Base-by-base conservation (phyloP, 2,329 filamentous ascomycete genomes). In the Trichophaea hybrida region DNA sequence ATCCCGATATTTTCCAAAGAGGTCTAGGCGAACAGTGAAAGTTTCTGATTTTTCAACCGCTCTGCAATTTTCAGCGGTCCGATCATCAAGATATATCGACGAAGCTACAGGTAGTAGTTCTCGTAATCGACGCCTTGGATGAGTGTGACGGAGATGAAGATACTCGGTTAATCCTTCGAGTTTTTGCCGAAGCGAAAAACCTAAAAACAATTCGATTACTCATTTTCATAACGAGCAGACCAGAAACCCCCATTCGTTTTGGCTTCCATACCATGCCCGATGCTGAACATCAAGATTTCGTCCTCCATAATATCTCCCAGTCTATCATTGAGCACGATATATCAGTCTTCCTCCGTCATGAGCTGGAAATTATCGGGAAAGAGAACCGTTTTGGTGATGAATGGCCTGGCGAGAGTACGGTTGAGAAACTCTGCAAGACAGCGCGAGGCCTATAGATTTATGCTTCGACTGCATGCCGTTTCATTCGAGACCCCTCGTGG, bases 21-120 rank as follows among this genome's bases (percentile, higher is more conserved):
- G 13, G 62, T 13, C 49, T 72, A 2, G 60, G 53, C 24, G 67
- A 74, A 15, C 74, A 77, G 59, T 76, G 75, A 60, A 67, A 73
- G 1, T 71, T 70, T 55, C 72, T 77, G 0, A 66, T 76, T 44
- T 48, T 72, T 0, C 34, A 71, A 6, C 74, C 74, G 33, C 54
- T 57, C 34, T 46, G 7, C 10, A 6, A 31, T 1, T 59, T 76
- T n/a, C n/a, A n/a, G n/a, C n/a, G n/a, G n/a, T n/a, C n/a, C n/a
- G n/a, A n/a, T 0, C 56, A 52, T 51, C 61, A 59, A 43, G 33
- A 64, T 35, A n/a, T n/a, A n/a, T 43, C 56, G 50, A 15, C 31
- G 57, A 33, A 58, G 48, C 13, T 8, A 24, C 24, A 32, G 17
- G 35, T 15, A 8, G 40, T 51, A n/a, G 48, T 62, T 37, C 38